Evolutionary conservation across 23 red algal genomes (phyloP), one percentile per base, ranked within the genome.

Genomic region (Agarophyton chilense): DNA sequence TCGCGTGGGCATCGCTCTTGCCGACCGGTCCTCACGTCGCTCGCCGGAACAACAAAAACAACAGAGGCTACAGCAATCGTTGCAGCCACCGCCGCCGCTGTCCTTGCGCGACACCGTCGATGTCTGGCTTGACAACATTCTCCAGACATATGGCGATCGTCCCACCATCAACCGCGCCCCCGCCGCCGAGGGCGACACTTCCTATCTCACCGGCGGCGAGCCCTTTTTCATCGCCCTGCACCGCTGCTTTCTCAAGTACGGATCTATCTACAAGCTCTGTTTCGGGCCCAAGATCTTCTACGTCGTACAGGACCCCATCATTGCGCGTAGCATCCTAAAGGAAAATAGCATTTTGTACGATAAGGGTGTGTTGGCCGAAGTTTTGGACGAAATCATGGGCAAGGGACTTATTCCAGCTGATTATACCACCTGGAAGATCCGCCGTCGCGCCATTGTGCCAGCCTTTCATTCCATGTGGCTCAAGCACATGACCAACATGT

Each of bases 351-450:
- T 83, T 45, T 52, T 90, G 28, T 95, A 90, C 63, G 86, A 90
- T 44, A 95, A 95, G 87, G 93, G 93, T 53, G 73, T 95, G 38
- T 32, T 95, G 77, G 83, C 93, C 13, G 93, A 95, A 41, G 89
- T 95, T 40, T 44, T 95, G 26, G 93, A 95, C 39, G 78, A 82
- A 2, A 87, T 95, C n/a, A 95, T 95, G 93, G 93, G 93, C 12
- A 95, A 83, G 44, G 93, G 93, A 22, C 93, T 95, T 54, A 95
- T 95, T 86, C 93, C 93, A 39, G 93, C 93, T 9, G 93, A 95
- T 67, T 95, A 82, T 49, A 46, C 90, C n/a, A 95, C 93, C 4
- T 95, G 93, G 93, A 95, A 95, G 66, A 90, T 81, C n/a, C 85
- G 93, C 11, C 67, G 93, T 33, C 56, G 93, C 5, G 93, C 85